These are phyloP conservation scores for Uronychia binucleata DNA, from an alignment of 73 alveolate species.

Conservation along the genomic window DNA sequence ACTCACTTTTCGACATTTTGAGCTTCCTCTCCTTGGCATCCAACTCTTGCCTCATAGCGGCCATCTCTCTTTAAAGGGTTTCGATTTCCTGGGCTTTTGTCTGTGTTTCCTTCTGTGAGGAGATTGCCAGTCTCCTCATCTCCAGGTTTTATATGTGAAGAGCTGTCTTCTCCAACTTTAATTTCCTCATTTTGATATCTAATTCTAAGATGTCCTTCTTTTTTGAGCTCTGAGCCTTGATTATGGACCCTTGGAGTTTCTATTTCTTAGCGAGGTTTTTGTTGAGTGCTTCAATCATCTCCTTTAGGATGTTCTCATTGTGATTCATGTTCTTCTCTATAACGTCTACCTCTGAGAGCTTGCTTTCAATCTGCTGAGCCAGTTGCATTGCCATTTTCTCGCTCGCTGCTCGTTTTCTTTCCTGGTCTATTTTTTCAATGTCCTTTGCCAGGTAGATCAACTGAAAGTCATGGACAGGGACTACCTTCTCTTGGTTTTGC, in stretches of 20 bases:
- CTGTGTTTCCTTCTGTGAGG: background rate
- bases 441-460: background rate
- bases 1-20: background rate
- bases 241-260: conserved; percentile 4
- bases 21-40: background rate
- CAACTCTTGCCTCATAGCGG: background rate
- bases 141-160: conserved; percentile 32
- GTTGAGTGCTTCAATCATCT: conserved; percentile 6
- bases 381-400: background rate
- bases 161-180: conserved; percentile 29
- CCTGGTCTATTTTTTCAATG: conserved; percentile 3
- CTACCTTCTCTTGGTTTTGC: background rate
- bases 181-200: conserved; percentile 33
- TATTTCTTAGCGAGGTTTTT: conserved; percentile 6
- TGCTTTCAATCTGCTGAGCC: background rate
- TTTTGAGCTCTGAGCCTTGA: conserved; percentile 10
- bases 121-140: conserved; percentile 12
- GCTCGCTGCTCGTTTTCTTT: background rate
- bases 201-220: conserved; percentile 44
- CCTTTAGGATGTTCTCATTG: conserved; percentile 30
- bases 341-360: background rate
- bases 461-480: background rate
- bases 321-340: conserved; percentile 31
- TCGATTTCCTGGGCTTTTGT: background rate
- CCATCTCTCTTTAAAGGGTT: background rate